Conservation (phyloP, 345 rosid genomes). For the Excoecaria agallocha region DNA sequence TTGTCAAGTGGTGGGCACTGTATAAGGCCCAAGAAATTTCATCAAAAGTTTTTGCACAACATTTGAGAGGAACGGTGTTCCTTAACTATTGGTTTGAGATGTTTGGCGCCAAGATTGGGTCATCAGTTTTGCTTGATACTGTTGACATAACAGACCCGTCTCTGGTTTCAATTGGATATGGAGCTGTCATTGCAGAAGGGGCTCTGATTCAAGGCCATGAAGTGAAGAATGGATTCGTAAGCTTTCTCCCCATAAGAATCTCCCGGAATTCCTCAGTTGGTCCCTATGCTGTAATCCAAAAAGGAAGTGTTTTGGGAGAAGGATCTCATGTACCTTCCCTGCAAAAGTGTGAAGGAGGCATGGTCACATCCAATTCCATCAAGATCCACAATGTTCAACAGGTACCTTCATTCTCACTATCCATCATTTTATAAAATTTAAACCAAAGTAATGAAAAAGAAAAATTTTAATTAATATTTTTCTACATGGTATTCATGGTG, state of each 20-base stretch:
- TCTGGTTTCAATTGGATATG: slow-evolving; percentile 58
- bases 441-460: no score
- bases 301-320: slow-evolving; percentile 51
- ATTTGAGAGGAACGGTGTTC: slow-evolving; percentile 60
- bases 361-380: slow-evolving; percentile 25
- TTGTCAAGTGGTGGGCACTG: slow-evolving; percentile 74
- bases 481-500: slow-evolving; percentile 31
- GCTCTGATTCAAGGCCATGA: slow-evolving; percentile 63
- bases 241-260: slow-evolving; percentile 50
- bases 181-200: slow-evolving; percentile 60
- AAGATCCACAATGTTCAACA: slow-evolving; percentile 23
- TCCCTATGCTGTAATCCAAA: slow-evolving; percentile 60
- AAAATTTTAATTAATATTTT: not conserved
- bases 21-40: slow-evolving; percentile 59
- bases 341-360: slow-evolving; percentile 52
- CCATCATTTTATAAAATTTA: no score
- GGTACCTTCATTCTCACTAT: slow-evolving; percentile 24
- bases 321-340: slow-evolving; percentile 43
- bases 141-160: slow-evolving; percentile 63
- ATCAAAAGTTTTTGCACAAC: slow-evolving; percentile 54
- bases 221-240: slow-evolving; percentile 49
- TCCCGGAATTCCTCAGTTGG: slow-evolving; percentile 48
- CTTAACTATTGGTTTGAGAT: slow-evolving; percentile 64
- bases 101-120: slow-evolving; percentile 62
- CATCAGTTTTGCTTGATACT: slow-evolving; percentile 57